These are phyloP conservation scores for Trichothecium sympodiale DNA, from an alignment of 2,329 filamentous ascomycete genomes.

Conservation along the genomic window DNA sequence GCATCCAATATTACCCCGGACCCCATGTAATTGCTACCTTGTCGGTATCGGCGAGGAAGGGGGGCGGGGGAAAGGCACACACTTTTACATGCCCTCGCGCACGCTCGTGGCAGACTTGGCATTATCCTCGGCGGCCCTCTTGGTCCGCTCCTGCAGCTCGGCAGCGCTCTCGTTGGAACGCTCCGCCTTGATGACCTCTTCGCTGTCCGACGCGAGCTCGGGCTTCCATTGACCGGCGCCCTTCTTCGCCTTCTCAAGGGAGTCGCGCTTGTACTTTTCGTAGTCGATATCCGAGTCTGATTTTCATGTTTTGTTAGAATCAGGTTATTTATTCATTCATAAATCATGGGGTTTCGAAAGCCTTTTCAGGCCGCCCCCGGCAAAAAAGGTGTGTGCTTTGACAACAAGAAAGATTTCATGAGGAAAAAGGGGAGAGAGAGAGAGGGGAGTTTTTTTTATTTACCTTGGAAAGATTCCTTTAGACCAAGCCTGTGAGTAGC, in stretches of 20 bases:
- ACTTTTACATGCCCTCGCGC: conserved; percentile 27
- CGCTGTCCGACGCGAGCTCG: conserved; percentile 66
- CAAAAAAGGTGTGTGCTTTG: too few relatives aligned
- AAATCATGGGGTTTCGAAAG: too few relatives aligned
- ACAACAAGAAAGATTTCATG: neutral
- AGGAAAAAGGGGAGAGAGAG: neutral
- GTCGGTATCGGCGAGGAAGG: too few relatives aligned
- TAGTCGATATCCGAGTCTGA: conserved; percentile 27
- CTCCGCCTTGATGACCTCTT: conserved; percentile 66
- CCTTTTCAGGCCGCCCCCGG: too few relatives aligned
- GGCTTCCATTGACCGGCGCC: conserved; percentile 68
- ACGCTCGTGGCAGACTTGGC: conserved; percentile 36
- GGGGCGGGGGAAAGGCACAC: too few relatives aligned
- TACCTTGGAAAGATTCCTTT: conserved; percentile 26
- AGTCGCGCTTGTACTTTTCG: conserved; percentile 51
- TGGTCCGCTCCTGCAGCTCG: conserved; percentile 48
- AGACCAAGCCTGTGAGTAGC: conserved; percentile 17
- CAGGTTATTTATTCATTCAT: too few relatives aligned
- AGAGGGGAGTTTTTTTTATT: conserved; percentile 6
- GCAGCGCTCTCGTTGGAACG: conserved; percentile 32
- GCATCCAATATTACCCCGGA: too few relatives aligned
- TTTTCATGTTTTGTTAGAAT: too few relatives aligned
- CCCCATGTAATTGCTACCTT: too few relatives aligned
- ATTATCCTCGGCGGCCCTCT: conserved; percentile 35
- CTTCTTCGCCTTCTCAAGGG: conserved; percentile 53